Percentiles rank a stretch among this genome's conserved stretches.
Evolutionary conservation across 495 filamentous ascomycete genomes (phyloP).

Genomic region (Tuber magnatum): DNA sequence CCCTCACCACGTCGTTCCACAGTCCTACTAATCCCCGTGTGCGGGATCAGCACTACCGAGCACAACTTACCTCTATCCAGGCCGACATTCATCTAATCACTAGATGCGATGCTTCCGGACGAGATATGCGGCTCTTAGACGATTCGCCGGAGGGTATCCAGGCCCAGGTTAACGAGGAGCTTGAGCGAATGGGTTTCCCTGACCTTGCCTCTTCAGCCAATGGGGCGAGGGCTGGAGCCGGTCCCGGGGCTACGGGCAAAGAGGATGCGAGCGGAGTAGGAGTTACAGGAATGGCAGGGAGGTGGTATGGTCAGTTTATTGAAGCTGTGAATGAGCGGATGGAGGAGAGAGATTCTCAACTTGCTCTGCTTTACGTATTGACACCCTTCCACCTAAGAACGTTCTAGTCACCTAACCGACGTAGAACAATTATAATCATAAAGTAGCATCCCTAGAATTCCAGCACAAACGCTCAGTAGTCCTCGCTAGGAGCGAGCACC

Average conservation of each 20-base stretch:
- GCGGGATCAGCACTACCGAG: conserved; percentile 74
- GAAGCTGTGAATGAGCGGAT: conserved; percentile 75
- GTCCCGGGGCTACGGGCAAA: conserved; percentile 41
- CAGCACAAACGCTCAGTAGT: conserved; percentile 31
- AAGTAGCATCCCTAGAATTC: conserved; percentile 25
- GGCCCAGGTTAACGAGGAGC: conserved; percentile 53
- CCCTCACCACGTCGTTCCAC: conserved; percentile 65
- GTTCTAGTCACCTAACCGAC: neutral
- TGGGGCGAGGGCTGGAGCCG: conserved; percentile 11
- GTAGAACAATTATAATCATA: conserved; percentile 32
- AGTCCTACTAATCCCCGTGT: conserved; percentile 50
- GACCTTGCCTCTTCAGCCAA: conserved; percentile 57
- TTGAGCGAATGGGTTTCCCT: conserved; percentile 46
- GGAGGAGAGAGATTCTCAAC: conserved; percentile 70
- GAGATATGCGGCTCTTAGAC: conserved; percentile 62
- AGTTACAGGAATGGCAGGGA: conserved; percentile 59
- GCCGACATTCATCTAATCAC: conserved; percentile 81
- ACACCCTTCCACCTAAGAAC: neutral
- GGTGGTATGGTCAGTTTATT: conserved; percentile 62
- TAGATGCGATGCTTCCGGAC: conserved; percentile 67
- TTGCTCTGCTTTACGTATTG: conserved; percentile 68
- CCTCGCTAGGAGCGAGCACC: conserved; percentile 46
- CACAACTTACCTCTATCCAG: conserved; percentile 80
- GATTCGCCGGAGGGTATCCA: conserved; percentile 58
- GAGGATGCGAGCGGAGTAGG: conserved; percentile 41